A percentile compares a stretch with the other conserved stretches of the same genome.
Evolutionary conservation across 2,329 filamentous ascomycete genomes (phyloP).

Genomic region (Orbilia oligospora): DNA sequence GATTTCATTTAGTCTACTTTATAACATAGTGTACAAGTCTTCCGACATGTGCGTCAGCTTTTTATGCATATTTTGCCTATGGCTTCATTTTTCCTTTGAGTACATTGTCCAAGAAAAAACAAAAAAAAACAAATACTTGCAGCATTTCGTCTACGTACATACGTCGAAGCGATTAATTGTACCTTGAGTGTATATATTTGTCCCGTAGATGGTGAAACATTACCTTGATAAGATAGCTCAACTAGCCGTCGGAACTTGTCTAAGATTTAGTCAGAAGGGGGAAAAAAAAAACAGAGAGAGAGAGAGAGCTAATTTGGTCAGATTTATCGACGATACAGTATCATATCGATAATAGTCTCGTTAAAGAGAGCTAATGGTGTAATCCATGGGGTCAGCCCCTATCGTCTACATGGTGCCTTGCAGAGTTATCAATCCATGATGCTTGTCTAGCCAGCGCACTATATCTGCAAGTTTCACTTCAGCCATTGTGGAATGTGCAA

Average conservation of each 20-base stretch:
- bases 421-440: constrained; percentile 56
- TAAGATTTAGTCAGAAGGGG: constrained; percentile 14
- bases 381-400: constrained; percentile 53
- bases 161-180: background rate
- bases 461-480: constrained; percentile 59
- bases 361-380: constrained; percentile 22
- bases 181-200: constrained; percentile 15
- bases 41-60: constrained; percentile 8
- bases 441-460: constrained; percentile 52
- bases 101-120: background rate
- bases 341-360: constrained; percentile 15
- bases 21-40: constrained; percentile 14
- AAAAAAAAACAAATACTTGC: no score
- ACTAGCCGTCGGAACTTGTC: constrained; percentile 43
- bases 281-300: no score
- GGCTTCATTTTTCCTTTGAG: background rate
- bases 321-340: background rate
- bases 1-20: background rate
- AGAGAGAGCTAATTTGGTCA: constrained; percentile 1
- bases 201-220: constrained; percentile 34
- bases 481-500: constrained; percentile 51
- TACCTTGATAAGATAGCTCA: constrained; percentile 47
- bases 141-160: background rate
- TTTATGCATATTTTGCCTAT: constrained; percentile 5
- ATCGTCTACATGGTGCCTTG: constrained; percentile 61